phyloP scores from a whole-genome alignment of 2,329 filamentous ascomycete genomes.

The Colletotrichum phormii region DNA sequence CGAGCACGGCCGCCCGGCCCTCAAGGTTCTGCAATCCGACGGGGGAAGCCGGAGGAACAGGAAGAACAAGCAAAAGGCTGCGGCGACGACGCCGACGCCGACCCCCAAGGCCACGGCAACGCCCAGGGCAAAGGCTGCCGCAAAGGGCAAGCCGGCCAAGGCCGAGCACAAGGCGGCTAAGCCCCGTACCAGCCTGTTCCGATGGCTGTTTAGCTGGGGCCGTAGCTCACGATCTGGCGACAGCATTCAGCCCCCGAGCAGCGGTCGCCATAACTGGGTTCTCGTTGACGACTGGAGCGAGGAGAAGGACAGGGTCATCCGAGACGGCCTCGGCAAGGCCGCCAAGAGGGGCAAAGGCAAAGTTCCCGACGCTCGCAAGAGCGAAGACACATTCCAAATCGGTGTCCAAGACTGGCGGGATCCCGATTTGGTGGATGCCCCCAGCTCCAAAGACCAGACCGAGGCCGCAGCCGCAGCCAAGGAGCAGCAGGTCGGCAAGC shows the following conservation, averaged over 20 bases:
- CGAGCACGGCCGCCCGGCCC: slow-evolving; percentile 68
- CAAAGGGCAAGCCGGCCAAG: slow-evolving; percentile 41
- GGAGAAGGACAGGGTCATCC: slow-evolving; percentile 57
- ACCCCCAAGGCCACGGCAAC: slow-evolving; percentile 43
- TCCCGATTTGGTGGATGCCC: slow-evolving; percentile 51
- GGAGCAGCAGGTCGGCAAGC: slow-evolving; percentile 35
- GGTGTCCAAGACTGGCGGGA: slow-evolving; percentile 91
- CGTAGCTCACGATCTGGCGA: slow-evolving; percentile 45
- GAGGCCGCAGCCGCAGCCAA: slow-evolving; percentile 1
- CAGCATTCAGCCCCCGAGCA: slow-evolving; percentile 75
- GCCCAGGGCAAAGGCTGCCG: slow-evolving; percentile 41
- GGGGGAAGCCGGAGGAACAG: slow-evolving; percentile 49
- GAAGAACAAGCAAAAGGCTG: slow-evolving; percentile 47
- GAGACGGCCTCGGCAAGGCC: slow-evolving; percentile 54
- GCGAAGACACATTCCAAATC: slow-evolving; percentile 77
- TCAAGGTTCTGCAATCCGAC: slow-evolving; percentile 64
- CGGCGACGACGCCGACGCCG: slow-evolving; percentile 42
- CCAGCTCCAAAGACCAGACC: slow-evolving; percentile 54
- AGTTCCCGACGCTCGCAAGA: slow-evolving; percentile 33
- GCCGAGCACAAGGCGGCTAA: slow-evolving; percentile 36
- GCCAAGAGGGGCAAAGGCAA: slow-evolving; percentile 45
- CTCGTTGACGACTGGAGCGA: slow-evolving; percentile 75
- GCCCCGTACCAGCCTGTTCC: slow-evolving; percentile 55
- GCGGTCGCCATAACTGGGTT: slow-evolving; percentile 81
- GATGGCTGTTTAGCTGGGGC: slow-evolving; percentile 53